A percentile compares a stretch with the other conserved stretches of the same genome.
Evolutionary conservation across 129 eudicot species (phyloP).

Genomic region (Smallanthus sonchifolius): DNA sequence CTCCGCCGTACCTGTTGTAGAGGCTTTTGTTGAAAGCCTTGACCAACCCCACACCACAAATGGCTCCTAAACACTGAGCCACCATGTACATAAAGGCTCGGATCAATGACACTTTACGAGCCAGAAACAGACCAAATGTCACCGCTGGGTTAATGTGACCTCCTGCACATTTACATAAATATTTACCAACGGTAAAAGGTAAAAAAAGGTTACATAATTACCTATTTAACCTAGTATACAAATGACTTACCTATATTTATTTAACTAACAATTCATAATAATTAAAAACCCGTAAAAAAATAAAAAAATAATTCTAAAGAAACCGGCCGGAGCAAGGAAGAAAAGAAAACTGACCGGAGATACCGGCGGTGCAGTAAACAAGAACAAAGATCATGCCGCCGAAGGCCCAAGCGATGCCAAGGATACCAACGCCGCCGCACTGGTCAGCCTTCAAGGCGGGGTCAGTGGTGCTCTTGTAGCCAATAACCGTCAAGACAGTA

Average conservation of each 20-base stretch:
- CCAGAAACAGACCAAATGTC: constrained; percentile 73
- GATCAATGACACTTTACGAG: constrained; percentile 70
- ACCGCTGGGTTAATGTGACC: constrained; percentile 93
- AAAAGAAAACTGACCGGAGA: constrained; percentile 45
- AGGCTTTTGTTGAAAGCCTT: constrained; percentile 52
- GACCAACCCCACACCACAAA: constrained; percentile 75
- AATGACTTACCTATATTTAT: too few species aligned
- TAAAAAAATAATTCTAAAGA: not conserved
- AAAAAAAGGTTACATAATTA: not conserved
- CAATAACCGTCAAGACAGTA: constrained; percentile 65
- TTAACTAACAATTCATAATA: too few species aligned
- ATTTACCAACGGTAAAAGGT: constrained; percentile 10
- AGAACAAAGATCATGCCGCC: constrained; percentile 92
- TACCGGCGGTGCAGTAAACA: constrained; percentile 92
- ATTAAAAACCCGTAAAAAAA: too few species aligned
- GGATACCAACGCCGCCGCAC: constrained; percentile 78
- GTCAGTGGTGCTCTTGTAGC: constrained; percentile 58
- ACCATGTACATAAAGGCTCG: constrained; percentile 77
- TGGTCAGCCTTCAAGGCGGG: constrained; percentile 30
- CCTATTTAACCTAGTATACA: not conserved
- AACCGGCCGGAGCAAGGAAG: not conserved
- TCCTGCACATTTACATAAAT: constrained; percentile 30
- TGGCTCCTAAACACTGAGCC: constrained; percentile 83
- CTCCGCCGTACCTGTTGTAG: constrained; percentile 66
- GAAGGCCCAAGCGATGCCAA: constrained; percentile 81